Base-by-base conservation (phyloP, 225 moss, liverwort and hornwort genomes). In the Lunularia cruciata region DNA sequence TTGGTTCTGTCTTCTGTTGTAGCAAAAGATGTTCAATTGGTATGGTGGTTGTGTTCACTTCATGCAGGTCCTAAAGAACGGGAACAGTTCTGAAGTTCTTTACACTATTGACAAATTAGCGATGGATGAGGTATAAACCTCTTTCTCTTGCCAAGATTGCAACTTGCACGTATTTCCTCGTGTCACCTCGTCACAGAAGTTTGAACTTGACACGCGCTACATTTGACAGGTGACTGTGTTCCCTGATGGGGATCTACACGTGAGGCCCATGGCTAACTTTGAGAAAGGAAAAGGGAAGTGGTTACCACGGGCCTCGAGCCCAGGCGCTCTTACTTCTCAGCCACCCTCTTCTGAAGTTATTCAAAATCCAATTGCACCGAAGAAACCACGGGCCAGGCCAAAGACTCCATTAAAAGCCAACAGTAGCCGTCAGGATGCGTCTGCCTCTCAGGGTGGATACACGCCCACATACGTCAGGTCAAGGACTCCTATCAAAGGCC, bases 101-200 rank as follows among this genome's bases (percentile, higher is more conserved):
- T 91, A 95, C 46, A 85, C 88, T 71, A 86, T 95, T 33, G 87
- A 92, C 70, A 88, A 88, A 6, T 73, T 95, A 73, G 94, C 89
- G 2, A 92, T 95, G 94, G 89, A 95, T 74, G 83, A 88, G 75
- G 94, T 88, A 56, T 26, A n/a, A 9, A 27, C 16, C 25, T 65
- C 16, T 10, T 4, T 22, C 8, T 61, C 19, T 19, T n/a, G 33
- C 9, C 14, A n/a, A 19, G 18, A 16, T n/a, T n/a, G 33, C 7
- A n/a, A 11, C 8, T 18, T 58, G 3, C 15, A 58, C 34, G 19
- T 33, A n/a, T 48, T 18, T 2, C 20, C 33, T 58, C 34, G 3
- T n/a, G 3, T 43, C 12, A 10, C 43, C 43, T 10, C 43, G 16
- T 43, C 43, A 10, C 1, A 43, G 16, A 3, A 43, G 3, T 43